phyloP scores from a whole-genome alignment of 495 filamentous ascomycete species.

The Aspergillus homomorphus region DNA sequence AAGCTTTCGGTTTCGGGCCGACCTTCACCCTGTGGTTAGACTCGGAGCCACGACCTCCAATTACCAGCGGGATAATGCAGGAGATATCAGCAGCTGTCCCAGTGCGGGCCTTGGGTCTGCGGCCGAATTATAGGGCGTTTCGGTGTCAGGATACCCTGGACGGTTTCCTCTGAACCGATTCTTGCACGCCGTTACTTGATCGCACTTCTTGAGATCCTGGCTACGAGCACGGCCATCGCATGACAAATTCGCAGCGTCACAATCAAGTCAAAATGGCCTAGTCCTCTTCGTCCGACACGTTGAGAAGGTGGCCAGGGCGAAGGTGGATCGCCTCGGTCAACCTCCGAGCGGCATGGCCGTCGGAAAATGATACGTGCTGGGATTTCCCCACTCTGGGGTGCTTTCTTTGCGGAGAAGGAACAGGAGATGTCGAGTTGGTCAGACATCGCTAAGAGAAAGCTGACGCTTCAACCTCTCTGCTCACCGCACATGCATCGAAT shows the following conservation, averaged over 20 bases:
- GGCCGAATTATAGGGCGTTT: no score
- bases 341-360: not conserved
- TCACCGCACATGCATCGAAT: not conserved
- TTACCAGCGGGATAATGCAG: not conserved
- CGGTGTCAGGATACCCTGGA: no score
- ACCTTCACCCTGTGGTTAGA: not conserved
- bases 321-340: not conserved
- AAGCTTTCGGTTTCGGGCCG: not conserved
- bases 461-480: not conserved
- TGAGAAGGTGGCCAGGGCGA: no score
- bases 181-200: no score
- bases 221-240: no score
- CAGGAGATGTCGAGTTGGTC: not conserved
- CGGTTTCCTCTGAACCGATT: no score
- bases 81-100: not conserved
- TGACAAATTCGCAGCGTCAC: no score
- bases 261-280: no score
- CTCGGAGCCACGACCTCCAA: not conserved
- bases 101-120: no score
- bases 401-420: not conserved
- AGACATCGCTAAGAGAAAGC: not conserved
- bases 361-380: not conserved
- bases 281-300: no score
- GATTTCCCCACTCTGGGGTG: not conserved
- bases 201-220: no score